Evolutionary conservation across 1,139 yeast genomes (phyloP).

Genomic region (Hemisphaericaspora xylanilytica): DNA sequence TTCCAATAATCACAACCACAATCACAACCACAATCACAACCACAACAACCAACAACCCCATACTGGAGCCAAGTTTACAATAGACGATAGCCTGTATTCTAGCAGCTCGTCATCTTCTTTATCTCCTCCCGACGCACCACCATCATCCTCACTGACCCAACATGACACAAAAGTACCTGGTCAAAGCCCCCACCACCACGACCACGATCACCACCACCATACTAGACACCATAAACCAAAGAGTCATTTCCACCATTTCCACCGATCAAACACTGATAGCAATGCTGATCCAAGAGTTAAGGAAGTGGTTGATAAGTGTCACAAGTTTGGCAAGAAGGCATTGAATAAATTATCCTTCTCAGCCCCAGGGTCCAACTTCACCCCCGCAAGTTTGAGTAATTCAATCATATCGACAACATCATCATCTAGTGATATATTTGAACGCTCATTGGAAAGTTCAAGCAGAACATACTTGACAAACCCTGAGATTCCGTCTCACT

Average conservation of each 20-base stretch:
- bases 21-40: too few relatives aligned
- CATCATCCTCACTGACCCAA: not conserved
- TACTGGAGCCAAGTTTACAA: not conserved
- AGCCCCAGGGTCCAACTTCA: slow-evolving; percentile 4
- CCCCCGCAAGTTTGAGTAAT: slow-evolving; percentile 6
- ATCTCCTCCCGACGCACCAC: not conserved
- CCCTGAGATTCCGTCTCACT: slow-evolving; percentile 23
- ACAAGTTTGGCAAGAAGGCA: slow-evolving; percentile 11
- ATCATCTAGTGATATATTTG: slow-evolving; percentile 14
- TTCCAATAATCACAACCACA: too few relatives aligned
- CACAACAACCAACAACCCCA: not conserved
- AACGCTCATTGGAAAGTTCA: slow-evolving; percentile 13
- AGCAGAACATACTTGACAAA: slow-evolving; percentile 7
- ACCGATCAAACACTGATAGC: not conserved
- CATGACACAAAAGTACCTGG: not conserved
- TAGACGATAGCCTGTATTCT: slow-evolving; percentile 6
- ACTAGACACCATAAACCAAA: not conserved
- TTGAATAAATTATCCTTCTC: slow-evolving; percentile 12
- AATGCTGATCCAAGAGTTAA: not conserved
- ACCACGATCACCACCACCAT: too few relatives aligned
- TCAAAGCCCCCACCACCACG: not conserved
- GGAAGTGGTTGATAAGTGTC: slow-evolving; percentile 8
- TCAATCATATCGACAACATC: slow-evolving; percentile 9
- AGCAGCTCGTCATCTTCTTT: slow-evolving; percentile 1
- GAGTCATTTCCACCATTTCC: not conserved